These are phyloP conservation scores for Tetrapyrgos nigripes DNA, from an alignment of 1,284 basidiomycete genomes.

Conservation along the genomic window DNA sequence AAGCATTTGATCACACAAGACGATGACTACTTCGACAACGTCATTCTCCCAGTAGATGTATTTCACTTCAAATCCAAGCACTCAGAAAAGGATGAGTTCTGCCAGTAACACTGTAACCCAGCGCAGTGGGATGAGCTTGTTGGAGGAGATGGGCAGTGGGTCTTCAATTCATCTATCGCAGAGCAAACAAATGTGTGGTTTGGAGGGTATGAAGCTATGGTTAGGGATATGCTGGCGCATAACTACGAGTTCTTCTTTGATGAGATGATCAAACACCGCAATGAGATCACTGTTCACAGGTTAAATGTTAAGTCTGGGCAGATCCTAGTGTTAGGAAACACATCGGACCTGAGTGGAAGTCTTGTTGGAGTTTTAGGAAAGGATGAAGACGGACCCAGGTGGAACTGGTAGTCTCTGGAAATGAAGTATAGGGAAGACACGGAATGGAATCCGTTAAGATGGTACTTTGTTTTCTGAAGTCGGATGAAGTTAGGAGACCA, in stretches of 20 bases:
- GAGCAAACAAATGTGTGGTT: conserved; percentile 42
- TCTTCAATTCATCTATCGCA: conserved; percentile 34
- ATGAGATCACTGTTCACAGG: conserved; percentile 24
- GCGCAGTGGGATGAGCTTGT: no score
- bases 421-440: no score
- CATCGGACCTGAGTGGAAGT: no score
- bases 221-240: conserved; percentile 32
- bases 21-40: conserved; percentile 30
- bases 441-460: no score
- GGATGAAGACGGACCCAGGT: no score
- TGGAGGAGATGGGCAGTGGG: conserved; percentile 32
- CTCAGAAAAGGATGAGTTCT: conserved; percentile 34
- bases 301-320: no score
- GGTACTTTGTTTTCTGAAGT: no score
- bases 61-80: conserved; percentile 52
- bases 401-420: no score
- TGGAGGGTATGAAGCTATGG: conserved; percentile 36
- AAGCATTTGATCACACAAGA: conserved; percentile 25
- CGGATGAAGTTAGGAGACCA: no score
- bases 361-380: no score
- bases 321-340: no score
- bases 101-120: conserved; percentile 45
- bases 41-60: conserved; percentile 45
- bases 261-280: conserved; percentile 40
- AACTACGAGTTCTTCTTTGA: conserved; percentile 43